Conservation (phyloP, 2,329 filamentous ascomycete species). For the Cytospora schulzeri region DNA sequence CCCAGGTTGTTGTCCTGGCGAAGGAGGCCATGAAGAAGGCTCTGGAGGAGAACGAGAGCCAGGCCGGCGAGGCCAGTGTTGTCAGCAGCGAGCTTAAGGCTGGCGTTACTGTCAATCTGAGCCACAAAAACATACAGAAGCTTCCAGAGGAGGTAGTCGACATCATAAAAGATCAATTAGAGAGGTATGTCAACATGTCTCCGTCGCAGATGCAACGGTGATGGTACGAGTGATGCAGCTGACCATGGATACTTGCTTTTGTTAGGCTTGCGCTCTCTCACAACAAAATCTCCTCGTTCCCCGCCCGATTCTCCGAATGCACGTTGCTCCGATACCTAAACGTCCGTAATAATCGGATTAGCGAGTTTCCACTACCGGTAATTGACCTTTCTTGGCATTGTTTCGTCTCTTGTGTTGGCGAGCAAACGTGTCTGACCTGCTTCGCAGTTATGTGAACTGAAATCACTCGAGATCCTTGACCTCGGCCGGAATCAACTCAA, state of each 20-base stretch:
- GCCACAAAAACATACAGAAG: slow-evolving; percentile 71
- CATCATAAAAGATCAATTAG: slow-evolving; percentile 72
- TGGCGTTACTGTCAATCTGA: slow-evolving; percentile 77
- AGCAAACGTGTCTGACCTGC: slow-evolving; percentile 25
- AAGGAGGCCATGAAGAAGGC: slow-evolving; percentile 69
- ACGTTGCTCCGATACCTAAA: slow-evolving; percentile 79
- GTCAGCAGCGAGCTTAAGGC: slow-evolving; percentile 65
- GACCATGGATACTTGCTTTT: slow-evolving; percentile 27
- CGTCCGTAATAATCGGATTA: slow-evolving; percentile 74
- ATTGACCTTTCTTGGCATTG: slow-evolving; percentile 29
- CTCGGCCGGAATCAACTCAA: slow-evolving; percentile 85
- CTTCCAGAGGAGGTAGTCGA: slow-evolving; percentile 75
- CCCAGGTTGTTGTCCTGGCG: slow-evolving; percentile 66
- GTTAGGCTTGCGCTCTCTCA: slow-evolving; percentile 77
- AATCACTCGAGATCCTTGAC: slow-evolving; percentile 88
- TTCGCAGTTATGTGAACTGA: slow-evolving; percentile 77
- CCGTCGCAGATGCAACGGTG: slow-evolving; percentile 14
- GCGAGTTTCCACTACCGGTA: slow-evolving; percentile 61
- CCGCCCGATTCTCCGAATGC: slow-evolving; percentile 72
- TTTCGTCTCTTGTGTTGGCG: slow-evolving; percentile 21
- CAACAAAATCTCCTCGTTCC: slow-evolving; percentile 72
- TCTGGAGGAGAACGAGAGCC: slow-evolving; percentile 64
- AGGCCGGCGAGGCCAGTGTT: slow-evolving; percentile 61
- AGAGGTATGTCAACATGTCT: slow-evolving; percentile 56
- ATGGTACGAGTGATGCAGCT: slow-evolving; percentile 25